Evolutionary conservation across 2,329 filamentous ascomycete species (phyloP).

Genomic region (Exophiala sp.): DNA sequence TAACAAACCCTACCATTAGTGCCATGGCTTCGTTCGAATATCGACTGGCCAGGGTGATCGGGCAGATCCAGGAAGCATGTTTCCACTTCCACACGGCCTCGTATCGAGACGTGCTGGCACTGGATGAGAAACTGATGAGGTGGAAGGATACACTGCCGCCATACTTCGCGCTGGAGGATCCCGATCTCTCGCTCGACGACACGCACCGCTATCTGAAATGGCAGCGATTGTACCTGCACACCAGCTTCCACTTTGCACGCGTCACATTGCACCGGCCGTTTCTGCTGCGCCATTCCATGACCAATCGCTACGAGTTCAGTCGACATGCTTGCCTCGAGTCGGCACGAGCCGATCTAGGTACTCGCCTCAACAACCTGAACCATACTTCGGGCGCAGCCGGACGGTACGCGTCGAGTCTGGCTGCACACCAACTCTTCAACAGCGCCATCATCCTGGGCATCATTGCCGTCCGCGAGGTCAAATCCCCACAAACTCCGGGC

Average conservation of each 20-base stretch:
- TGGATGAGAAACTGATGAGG: not conserved
- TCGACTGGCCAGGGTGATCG: constrained; percentile 1
- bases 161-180: not conserved
- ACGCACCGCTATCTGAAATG: not conserved
- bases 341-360: not conserved
- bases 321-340: constrained; percentile 2
- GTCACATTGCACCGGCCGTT: constrained; percentile 1
- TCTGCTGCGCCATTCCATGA: not conserved
- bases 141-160: not conserved
- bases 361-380: not conserved
- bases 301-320: constrained; percentile 1
- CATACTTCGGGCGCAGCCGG: constrained; percentile 26
- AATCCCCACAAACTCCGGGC: constrained; percentile 19
- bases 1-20: not conserved
- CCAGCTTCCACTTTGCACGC: constrained; percentile 2
- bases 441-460: constrained; percentile 39
- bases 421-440: constrained; percentile 40
- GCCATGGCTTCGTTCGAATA: not conserved
- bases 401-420: constrained; percentile 35
- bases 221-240: constrained; percentile 4
- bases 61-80: constrained; percentile 2
- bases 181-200: not conserved
- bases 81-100: not conserved
- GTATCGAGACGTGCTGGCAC: not conserved
- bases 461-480: constrained; percentile 35